Percentiles rank a stretch among this genome's conserved stretches.
Conservation (phyloP, 2,329 filamentous ascomycete genomes). For the Cytospora piceae region DNA sequence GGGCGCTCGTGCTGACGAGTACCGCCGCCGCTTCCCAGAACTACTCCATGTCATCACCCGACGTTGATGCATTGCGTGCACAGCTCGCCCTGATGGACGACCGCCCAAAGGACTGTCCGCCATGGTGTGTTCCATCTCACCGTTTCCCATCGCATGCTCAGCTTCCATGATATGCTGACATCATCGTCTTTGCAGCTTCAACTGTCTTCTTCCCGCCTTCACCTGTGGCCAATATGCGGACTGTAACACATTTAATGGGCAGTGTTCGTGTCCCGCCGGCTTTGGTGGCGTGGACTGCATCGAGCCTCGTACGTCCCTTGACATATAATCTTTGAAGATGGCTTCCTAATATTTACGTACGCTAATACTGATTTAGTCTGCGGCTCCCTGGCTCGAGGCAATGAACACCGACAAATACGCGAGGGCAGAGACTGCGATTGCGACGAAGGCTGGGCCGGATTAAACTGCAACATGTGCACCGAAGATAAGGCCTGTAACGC, state of each 20-base stretch:
- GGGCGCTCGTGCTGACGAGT: constrained; percentile 47
- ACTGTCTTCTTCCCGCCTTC: constrained; percentile 93
- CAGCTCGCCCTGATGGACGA: constrained; percentile 74
- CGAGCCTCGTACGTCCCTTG: constrained; percentile 63
- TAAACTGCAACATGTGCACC: constrained; percentile 97
- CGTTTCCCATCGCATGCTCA: constrained; percentile 17
- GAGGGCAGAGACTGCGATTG: constrained; percentile 76
- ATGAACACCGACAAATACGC: constrained; percentile 73
- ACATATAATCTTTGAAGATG: not conserved
- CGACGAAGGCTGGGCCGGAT: constrained; percentile 90
- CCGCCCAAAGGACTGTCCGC: constrained; percentile 76
- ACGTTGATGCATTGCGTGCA: constrained; percentile 61
- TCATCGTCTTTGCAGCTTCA: constrained; percentile 68
- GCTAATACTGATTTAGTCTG: constrained; percentile 60
- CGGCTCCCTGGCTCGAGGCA: constrained; percentile 80
- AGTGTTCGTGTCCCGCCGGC: constrained; percentile 88
- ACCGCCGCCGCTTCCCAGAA: constrained; percentile 51
- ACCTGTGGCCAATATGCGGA: constrained; percentile 87
- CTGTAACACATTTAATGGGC: constrained; percentile 88
- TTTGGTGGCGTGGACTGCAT: constrained; percentile 96
- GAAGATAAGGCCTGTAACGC: constrained; percentile 82
- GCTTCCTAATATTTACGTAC: not conserved
- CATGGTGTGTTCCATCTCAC: constrained; percentile 59
- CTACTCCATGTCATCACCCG: constrained; percentile 52
- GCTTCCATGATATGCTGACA: constrained; percentile 29